A percentile compares a stretch with the other conserved stretches of the same genome.
Evolutionary conservation across 139 green algal genomes (phyloP).

Genomic region (Haematococcus sp.): DNA sequence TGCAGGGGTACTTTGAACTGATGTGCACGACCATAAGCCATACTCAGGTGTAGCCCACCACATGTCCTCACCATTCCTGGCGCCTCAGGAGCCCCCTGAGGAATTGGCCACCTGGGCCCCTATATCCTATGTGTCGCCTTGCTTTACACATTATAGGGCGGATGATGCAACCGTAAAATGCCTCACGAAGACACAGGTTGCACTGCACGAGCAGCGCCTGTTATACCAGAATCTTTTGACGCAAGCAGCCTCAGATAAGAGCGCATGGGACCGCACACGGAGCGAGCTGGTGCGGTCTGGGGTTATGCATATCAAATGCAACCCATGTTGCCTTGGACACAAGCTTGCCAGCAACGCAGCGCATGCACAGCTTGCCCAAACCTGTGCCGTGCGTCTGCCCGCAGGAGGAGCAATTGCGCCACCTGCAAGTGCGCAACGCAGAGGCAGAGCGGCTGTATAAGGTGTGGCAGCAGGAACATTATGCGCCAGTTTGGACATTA

Average conservation of each 20-base stretch:
- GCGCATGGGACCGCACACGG: not conserved
- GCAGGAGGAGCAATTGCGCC: slow-evolving; percentile 5
- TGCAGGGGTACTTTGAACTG: no score
- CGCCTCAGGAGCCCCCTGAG: no score
- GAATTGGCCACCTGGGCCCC: not conserved
- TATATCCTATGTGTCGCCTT: slow-evolving; percentile 9
- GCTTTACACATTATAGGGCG: not conserved
- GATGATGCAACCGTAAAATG: not conserved
- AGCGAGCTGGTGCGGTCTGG: slow-evolving; percentile 1
- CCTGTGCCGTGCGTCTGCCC: no score
- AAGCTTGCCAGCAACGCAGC: not conserved
- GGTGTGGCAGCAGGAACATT: not conserved
- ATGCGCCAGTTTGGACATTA: no score
- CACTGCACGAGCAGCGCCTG: not conserved
- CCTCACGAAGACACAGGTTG: not conserved
- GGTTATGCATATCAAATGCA: not conserved
- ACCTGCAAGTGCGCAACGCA: not conserved
- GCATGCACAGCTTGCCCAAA: not conserved
- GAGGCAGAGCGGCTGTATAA: slow-evolving; percentile 19
- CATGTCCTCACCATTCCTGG: no score
- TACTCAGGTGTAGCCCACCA: no score
- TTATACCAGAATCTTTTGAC: not conserved
- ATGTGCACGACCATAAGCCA: no score
- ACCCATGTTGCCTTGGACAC: not conserved
- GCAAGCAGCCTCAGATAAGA: not conserved